Conservation (phyloP, 2,329 filamentous ascomycete genomes). For the Parascedosporium putredinis region DNA sequence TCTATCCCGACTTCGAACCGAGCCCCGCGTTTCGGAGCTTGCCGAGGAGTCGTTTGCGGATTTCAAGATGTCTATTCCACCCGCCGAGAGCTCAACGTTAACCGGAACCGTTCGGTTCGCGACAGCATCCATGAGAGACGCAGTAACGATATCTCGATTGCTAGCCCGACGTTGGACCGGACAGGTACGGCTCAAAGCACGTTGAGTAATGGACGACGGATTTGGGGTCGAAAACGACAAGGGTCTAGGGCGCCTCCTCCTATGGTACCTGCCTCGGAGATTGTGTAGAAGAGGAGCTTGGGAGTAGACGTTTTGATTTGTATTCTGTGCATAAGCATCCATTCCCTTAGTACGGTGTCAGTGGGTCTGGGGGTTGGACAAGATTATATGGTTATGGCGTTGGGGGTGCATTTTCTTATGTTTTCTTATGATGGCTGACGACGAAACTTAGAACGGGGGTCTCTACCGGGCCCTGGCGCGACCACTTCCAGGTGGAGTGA, state of each 20-base stretch:
- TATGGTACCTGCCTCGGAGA: neutral
- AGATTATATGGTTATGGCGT: no score
- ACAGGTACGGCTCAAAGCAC: conserved; percentile 5
- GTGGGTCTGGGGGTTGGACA: no score
- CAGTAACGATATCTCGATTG: neutral
- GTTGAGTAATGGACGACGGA: neutral
- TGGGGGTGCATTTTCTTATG: no score
- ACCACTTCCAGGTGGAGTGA: no score
- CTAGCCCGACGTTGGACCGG: conserved; percentile 6
- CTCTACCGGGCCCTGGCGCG: no score
- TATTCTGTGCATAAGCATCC: no score
- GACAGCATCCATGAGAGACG: neutral
- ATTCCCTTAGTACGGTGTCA: no score
- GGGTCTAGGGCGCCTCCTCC: conserved; percentile 7
- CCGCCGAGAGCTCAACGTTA: neutral
- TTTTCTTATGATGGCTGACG: no score
- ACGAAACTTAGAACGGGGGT: no score
- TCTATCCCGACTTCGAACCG: conserved; percentile 4
- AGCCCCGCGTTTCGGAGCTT: conserved; percentile 14
- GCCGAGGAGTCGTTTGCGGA: conserved; percentile 25
- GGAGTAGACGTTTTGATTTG: no score
- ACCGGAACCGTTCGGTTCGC: conserved; percentile 4
- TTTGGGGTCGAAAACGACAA: conserved; percentile 6
- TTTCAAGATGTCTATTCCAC: conserved; percentile 31
- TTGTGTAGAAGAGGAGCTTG: neutral